Conservation (phyloP, 768 basidiomycete species). For the Calvatia gigantea region DNA sequence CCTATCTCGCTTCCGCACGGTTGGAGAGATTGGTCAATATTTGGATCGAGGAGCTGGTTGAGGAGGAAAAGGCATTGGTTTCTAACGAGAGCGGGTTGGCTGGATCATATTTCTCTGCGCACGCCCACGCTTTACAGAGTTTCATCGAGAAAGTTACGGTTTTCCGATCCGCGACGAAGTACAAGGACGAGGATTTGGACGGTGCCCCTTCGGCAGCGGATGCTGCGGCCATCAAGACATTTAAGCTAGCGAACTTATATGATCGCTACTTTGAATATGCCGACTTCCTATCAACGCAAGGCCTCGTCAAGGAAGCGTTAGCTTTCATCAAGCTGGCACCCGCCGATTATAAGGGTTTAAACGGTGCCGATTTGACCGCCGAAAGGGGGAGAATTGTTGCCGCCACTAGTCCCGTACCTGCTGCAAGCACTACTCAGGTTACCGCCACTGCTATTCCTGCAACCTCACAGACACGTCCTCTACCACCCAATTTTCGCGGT, state of each 20-base stretch:
- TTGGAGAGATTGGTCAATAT: conserved; percentile 87
- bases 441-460: conserved; percentile 19
- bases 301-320: conserved; percentile 80
- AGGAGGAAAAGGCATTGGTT: conserved; percentile 68
- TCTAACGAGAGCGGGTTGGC: conserved; percentile 34
- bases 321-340: conserved; percentile 81
- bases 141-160: conserved; percentile 97
- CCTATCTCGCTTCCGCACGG: conserved; percentile 88
- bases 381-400: conserved; percentile 36
- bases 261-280: conserved; percentile 97
- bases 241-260: conserved; percentile 83
- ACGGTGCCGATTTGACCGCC: conserved; percentile 33
- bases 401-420: conserved; percentile 25
- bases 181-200: conserved; percentile 69
- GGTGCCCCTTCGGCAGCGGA: conserved; percentile 17
- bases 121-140: conserved; percentile 83
- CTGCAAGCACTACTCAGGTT: conserved; percentile 18
- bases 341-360: conserved; percentile 61
- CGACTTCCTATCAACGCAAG: conserved; percentile 85
- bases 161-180: conserved; percentile 84
- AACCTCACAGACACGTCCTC: conserved; percentile 5
- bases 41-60: conserved; percentile 86
- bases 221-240: conserved; percentile 53
- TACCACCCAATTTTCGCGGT: conserved; percentile 4
- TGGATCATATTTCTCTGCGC: conserved; percentile 69